Percentiles rank a stretch among this genome's conserved stretches.
Evolutionary conservation across 2,329 filamentous ascomycete genomes (phyloP).

Genomic region (Trichocomaceae sp.): DNA sequence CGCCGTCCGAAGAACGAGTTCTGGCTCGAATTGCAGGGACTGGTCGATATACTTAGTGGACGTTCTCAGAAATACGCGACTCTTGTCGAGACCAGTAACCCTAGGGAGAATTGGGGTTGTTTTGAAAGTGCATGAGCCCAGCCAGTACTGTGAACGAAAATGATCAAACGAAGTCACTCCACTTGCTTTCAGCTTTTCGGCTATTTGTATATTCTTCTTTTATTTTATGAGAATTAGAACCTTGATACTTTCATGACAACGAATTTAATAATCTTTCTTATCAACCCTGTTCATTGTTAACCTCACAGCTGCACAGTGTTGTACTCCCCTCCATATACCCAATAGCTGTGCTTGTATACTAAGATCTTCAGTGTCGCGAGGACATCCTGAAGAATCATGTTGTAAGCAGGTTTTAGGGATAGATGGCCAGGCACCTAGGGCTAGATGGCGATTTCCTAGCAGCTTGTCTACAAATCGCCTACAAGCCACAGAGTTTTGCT

Average conservation of each 20-base stretch:
- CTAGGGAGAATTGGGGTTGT: not conserved
- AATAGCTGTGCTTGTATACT: not conserved
- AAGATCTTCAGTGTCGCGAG: too few relatives aligned
- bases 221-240: not conserved
- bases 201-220: not conserved
- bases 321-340: not conserved
- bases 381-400: not conserved
- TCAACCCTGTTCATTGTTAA: too few relatives aligned
- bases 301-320: too few relatives aligned
- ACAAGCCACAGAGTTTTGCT: not conserved
- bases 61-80: slow-evolving; percentile 42
- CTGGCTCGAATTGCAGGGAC: slow-evolving; percentile 73
- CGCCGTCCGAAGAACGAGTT: slow-evolving; percentile 75
- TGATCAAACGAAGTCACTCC: not conserved
- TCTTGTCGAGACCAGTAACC: not conserved
- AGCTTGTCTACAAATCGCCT: not conserved
- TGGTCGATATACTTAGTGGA: slow-evolving; percentile 79
- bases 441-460: not conserved
- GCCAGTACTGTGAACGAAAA: not conserved
- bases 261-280: not conserved
- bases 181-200: not conserved
- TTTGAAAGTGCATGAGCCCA: not conserved
- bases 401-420: not conserved
- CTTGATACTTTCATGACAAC: not conserved
- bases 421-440: not conserved